A percentile compares a stretch with the other conserved stretches of the same genome.
phyloP scores from a whole-genome alignment of 495 filamentous ascomycete species.

The Podospora sp. region DNA sequence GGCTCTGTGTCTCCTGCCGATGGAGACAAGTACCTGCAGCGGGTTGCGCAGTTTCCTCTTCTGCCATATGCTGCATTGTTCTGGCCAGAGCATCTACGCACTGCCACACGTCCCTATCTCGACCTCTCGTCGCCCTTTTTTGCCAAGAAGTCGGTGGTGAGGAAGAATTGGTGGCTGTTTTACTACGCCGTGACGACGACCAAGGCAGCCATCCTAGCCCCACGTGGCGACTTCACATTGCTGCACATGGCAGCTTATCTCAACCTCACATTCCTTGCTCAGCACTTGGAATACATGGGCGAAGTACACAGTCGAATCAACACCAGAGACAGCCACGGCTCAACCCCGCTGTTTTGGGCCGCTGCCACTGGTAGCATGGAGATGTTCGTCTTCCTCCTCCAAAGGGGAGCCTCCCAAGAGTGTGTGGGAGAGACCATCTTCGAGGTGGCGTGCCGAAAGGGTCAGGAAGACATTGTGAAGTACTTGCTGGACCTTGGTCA shows the following conservation, averaged over 20 bases:
- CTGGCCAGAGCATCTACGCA: constrained; percentile 10
- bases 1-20: background rate
- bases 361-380: constrained; percentile 9
- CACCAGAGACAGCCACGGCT: constrained; percentile 6
- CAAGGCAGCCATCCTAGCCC: background rate
- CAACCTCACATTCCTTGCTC: constrained; percentile 7
- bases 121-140: constrained; percentile 8
- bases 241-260: constrained; percentile 11
- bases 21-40: constrained; percentile 2
- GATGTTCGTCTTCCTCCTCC: constrained; percentile 15
- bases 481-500: constrained; percentile 8
- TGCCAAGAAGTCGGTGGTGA: constrained; percentile 6
- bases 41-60: constrained; percentile 6
- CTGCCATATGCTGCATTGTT: constrained; percentile 5
- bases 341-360: constrained; percentile 7
- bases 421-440: constrained; percentile 5
- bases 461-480: constrained; percentile 5
- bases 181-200: background rate
- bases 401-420: constrained; percentile 4
- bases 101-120: background rate
- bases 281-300: constrained; percentile 6
- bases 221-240: background rate
- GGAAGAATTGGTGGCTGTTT: constrained; percentile 7
- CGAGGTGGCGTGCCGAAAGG: constrained; percentile 10
- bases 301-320: constrained; percentile 4